Percentiles rank a stretch among this genome's conserved stretches.
Evolutionary conservation across 305 asterid species (phyloP).

Genomic region (Rubia peregrina): DNA sequence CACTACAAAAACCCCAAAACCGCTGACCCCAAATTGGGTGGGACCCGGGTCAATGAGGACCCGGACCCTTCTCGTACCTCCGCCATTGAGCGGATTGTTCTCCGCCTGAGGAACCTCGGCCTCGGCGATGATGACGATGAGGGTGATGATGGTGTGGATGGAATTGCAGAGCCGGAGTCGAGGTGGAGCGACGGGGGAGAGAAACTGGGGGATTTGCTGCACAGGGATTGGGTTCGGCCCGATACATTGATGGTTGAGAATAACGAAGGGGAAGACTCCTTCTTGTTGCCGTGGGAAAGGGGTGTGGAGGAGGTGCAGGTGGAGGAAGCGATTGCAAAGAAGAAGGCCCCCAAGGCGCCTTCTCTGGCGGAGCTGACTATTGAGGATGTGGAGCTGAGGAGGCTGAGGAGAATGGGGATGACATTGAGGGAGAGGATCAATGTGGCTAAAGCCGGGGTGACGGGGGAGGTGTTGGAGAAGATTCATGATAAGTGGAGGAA

Average conservation of each 20-base stretch:
- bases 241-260: constrained; percentile 61
- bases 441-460: constrained; percentile 94
- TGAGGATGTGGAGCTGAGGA: constrained; percentile 80
- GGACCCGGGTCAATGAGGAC: constrained; percentile 20
- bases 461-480: constrained; percentile 77
- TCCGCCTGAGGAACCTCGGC: constrained; percentile 78
- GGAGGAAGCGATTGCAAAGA: constrained; percentile 31
- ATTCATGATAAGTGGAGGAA: constrained; percentile 89
- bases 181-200: constrained; percentile 38
- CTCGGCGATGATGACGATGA: constrained; percentile 51
- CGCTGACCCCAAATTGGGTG: constrained; percentile 30
- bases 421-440: constrained; percentile 77
- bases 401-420: constrained; percentile 88
- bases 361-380: constrained; percentile 83
- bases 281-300: constrained; percentile 88
- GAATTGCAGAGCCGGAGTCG: constrained; percentile 23
- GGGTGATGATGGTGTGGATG: constrained; percentile 19
- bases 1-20: constrained; percentile 30
- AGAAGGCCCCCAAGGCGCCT: constrained; percentile 61
- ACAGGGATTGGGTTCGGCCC: constrained; percentile 94
- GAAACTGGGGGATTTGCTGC: constrained; percentile 84
- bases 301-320: constrained; percentile 30
- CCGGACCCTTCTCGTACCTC: constrained; percentile 35
- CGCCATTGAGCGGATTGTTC: constrained; percentile 85
- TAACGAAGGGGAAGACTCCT: constrained; percentile 37